Conservation (phyloP, 805 yeast species). For the Myxozyma monticola region DNA sequence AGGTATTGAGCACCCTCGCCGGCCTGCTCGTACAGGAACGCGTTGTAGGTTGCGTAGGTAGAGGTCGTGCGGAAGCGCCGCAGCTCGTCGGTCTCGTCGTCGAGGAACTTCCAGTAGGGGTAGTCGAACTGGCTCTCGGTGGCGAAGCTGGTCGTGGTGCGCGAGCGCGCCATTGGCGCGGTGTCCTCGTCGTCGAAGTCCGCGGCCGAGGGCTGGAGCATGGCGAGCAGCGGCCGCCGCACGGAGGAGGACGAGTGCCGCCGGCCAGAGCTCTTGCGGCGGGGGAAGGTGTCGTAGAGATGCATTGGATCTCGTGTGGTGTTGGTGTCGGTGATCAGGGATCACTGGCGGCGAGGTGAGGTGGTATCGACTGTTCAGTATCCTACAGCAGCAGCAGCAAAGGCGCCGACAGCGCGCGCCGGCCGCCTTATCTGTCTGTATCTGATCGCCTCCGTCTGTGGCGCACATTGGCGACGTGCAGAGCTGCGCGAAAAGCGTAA, state of each 20-base stretch:
- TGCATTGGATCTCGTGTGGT: too few relatives aligned
- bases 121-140: slow-evolving; percentile 2
- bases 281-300: slow-evolving; percentile 19
- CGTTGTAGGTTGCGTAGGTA: slow-evolving; percentile 21
- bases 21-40: slow-evolving; percentile 16
- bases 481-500: too few relatives aligned
- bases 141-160: slow-evolving; percentile 9
- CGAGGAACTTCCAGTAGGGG: slow-evolving; percentile 16
- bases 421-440: too few relatives aligned
- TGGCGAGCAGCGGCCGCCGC: slow-evolving; percentile 6
- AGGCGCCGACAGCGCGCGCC: too few relatives aligned
- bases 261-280: slow-evolving; percentile 1
- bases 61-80: slow-evolving; percentile 16
- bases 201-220: slow-evolving; percentile 1
- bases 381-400: too few relatives aligned
- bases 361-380: too few relatives aligned
- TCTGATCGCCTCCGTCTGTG: too few relatives aligned
- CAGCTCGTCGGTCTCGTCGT: slow-evolving; percentile 16
- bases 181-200: slow-evolving; percentile 10
- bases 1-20: slow-evolving; percentile 14
- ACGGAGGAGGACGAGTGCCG: slow-evolving; percentile 14
- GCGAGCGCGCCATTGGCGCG: slow-evolving; percentile 4
- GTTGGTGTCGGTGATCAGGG: too few relatives aligned
- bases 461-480: too few relatives aligned
- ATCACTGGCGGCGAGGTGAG: too few relatives aligned